These are phyloP conservation scores for Phytophthora hybrid DNA, from an alignment of 352 stramenopile genomes.

Conservation along the genomic window DNA sequence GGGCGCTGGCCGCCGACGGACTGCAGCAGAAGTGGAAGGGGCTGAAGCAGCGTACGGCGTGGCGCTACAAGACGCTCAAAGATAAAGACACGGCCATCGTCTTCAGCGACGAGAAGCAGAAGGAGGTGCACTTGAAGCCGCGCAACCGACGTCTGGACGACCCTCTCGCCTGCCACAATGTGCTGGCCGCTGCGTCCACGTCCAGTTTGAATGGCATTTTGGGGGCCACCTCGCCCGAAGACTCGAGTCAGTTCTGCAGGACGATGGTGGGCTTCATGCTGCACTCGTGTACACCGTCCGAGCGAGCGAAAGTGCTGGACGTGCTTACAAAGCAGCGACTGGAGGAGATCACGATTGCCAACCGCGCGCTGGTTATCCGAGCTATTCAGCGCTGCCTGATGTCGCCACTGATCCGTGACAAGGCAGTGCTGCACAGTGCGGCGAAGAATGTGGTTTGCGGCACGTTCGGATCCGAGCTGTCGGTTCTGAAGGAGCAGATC, in stretches of 20 bases:
- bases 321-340: constrained; percentile 76
- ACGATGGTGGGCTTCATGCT: constrained; percentile 91
- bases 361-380: constrained; percentile 79
- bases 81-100: constrained; percentile 77
- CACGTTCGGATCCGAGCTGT: constrained; percentile 75
- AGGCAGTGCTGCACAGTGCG: constrained; percentile 67
- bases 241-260: constrained; percentile 78
- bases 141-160: constrained; percentile 64
- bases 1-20: constrained; percentile 74
- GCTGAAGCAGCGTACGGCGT: constrained; percentile 84
- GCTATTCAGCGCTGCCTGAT: constrained; percentile 82
- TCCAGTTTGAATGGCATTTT: constrained; percentile 84
- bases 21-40: constrained; percentile 86
- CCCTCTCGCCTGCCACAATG: constrained; percentile 79
- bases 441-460: constrained; percentile 77
- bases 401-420: constrained; percentile 75
- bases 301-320: constrained; percentile 77
- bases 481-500: constrained; percentile 83
- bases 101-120: constrained; percentile 76
- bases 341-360: constrained; percentile 76
- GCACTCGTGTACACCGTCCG: constrained; percentile 64
- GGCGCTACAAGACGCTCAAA: constrained; percentile 85
- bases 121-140: constrained; percentile 77
- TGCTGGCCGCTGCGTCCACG: constrained; percentile 62
- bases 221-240: constrained; percentile 74